Base-by-base conservation (phyloP, 345 rosid genomes). In the Brassica napus region DNA sequence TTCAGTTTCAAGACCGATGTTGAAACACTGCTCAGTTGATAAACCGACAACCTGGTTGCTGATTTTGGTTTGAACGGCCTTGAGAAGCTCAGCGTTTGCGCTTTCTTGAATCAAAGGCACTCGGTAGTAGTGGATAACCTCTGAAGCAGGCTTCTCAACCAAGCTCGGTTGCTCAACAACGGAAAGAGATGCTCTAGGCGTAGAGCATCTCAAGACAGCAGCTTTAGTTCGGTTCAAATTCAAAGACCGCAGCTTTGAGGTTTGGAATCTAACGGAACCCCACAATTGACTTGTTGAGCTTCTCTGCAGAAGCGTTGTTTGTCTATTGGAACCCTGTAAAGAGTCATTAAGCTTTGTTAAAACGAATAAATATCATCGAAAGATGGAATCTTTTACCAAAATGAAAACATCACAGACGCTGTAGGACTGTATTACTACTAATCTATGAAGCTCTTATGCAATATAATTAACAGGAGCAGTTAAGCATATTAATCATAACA, bases 11-110 rank as follows among this genome's bases (percentile, higher is more conserved):
- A 91, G 83, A 65, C 97, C 94, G 1, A 92, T 79, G 74, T 94
- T 92, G 71, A 90, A 94, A 82, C 98, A 94, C 68, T 92, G 97
- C 69, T 94, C 98, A 0, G 96, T 89, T 26, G 84, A 88, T 86
- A 92, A 83, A 30, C 93, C 85, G 21, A 90, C 92, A 83, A 92
- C 87, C 81, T 87, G 93, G 71, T 83, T 86, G 0, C 88, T 82
- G 59, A 94, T 73, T 84, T 87, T 94, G 30, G 91, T 77, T 75
- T 91, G 95, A 81, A 86, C 82, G 0, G 84, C 81, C 75, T 84
- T 91, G 42, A 92, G 92, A 24, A 94, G 86, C 28, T 92, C 92
- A 5, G 77, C 73, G 6, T 85, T 86, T 0, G 95, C 97, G 73
- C 87, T 84, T 68, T 92, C 96, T 82, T 92, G 96, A 76, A 94